These are phyloP conservation scores for Schwanniomyces vanrijiae DNA, from an alignment of 805 yeast genomes.

Conservation along the genomic window DNA sequence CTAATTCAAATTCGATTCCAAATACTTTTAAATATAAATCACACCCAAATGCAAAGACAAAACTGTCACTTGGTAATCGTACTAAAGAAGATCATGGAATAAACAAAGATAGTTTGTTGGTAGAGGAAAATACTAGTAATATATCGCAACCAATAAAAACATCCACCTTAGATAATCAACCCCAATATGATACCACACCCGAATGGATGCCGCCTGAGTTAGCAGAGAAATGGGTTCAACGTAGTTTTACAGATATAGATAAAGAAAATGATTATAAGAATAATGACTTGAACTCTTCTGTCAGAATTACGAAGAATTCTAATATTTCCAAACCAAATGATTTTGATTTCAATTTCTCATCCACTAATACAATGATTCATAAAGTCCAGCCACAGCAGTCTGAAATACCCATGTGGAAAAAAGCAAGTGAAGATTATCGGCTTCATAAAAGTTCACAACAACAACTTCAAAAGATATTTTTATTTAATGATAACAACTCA, in stretches of 20 bases:
- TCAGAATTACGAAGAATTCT: constrained; percentile 8
- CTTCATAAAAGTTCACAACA: constrained; percentile 20
- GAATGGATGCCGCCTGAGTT: constrained; percentile 45
- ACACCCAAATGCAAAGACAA: constrained; percentile 46
- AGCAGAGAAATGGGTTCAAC: constrained; percentile 31
- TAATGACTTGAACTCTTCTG: constrained; percentile 21
- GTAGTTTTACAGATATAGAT: neutral
- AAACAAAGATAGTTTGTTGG: neutral
- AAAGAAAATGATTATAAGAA: constrained; percentile 4
- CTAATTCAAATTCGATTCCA: constrained; percentile 32
- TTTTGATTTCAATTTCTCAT: constrained; percentile 17
- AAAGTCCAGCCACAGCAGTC: constrained; percentile 17
- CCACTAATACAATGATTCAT: constrained; percentile 33
- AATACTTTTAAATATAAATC: constrained; percentile 45
- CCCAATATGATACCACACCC: constrained; percentile 24
- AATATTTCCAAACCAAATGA: constrained; percentile 2
- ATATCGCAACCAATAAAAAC: constrained; percentile 18
- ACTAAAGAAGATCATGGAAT: neutral
- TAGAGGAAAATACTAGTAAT: neutral
- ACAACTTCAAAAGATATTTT: constrained; percentile 32
- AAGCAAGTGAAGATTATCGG: constrained; percentile 28
- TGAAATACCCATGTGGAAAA: constrained; percentile 38
- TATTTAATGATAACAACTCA: constrained; percentile 15
- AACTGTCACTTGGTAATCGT: constrained; percentile 24
- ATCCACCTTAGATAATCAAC: constrained; percentile 19